phyloP scores from a whole-genome alignment of 352 stramenopile species.

The Pythium folliculosum region DNA sequence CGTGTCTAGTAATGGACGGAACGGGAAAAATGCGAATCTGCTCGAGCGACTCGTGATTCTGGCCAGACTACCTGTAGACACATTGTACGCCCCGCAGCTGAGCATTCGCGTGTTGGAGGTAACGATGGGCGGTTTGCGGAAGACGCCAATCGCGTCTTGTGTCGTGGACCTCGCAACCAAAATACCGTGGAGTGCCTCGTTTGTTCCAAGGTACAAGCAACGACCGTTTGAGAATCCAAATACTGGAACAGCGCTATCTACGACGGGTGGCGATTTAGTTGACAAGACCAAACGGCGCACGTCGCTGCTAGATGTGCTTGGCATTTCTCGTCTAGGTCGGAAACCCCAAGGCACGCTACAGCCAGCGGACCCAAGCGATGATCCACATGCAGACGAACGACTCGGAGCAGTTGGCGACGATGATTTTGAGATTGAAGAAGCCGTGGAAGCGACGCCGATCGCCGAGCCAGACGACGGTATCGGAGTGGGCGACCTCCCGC shows the following conservation, averaged over 20 bases:
- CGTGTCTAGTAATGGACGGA: background rate
- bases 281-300: background rate
- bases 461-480: constrained; percentile 50
- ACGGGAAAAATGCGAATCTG: constrained; percentile 78
- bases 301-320: constrained; percentile 5
- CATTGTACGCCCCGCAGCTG: constrained; percentile 60
- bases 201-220: constrained; percentile 32
- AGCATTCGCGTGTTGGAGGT: constrained; percentile 61
- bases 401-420: constrained; percentile 8
- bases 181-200: constrained; percentile 68
- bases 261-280: background rate
- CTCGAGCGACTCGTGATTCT: constrained; percentile 54
- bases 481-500: constrained; percentile 44
- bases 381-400: constrained; percentile 13
- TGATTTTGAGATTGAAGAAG: constrained; percentile 5
- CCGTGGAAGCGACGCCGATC: constrained; percentile 14
- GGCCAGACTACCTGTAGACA: constrained; percentile 60
- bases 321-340: background rate
- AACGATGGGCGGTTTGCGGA: constrained; percentile 57
- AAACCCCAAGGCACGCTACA: background rate
- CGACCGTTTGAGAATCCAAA: constrained; percentile 52
- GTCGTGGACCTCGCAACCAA: constrained; percentile 61
- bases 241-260: background rate
- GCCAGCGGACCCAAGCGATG: constrained; percentile 3
- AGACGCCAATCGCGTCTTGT: constrained; percentile 52